phyloP scores from a whole-genome alignment of 345 rosid genomes.

The Syzygium aromaticum region DNA sequence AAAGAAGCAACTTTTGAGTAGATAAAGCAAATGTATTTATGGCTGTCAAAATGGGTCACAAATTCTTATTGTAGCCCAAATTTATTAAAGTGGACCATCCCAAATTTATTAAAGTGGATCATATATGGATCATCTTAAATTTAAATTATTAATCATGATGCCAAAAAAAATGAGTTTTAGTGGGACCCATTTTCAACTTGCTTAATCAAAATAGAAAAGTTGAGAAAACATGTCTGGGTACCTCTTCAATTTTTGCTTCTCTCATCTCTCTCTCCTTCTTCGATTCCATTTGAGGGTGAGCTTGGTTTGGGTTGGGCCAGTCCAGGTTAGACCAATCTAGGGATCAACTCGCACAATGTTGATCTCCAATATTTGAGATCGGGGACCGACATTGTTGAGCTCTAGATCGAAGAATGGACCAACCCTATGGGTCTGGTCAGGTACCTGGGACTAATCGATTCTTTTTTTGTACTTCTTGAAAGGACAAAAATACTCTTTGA shows the following conservation, averaged over 20 bases:
- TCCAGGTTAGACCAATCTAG: too few relatives aligned
- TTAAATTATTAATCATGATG: background rate
- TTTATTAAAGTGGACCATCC: background rate
- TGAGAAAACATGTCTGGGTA: background rate
- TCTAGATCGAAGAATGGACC: too few relatives aligned
- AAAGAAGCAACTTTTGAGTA: background rate
- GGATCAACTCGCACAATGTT: too few relatives aligned
- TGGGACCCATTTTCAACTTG: background rate
- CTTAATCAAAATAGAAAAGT: background rate
- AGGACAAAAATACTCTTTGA: too few relatives aligned
- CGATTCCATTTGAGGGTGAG: background rate
- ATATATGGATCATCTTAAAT: background rate
- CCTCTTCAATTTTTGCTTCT: background rate
- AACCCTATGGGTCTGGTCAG: too few relatives aligned
- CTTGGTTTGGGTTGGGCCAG: too few relatives aligned
- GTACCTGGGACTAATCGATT: too few relatives aligned
- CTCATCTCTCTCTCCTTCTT: background rate
- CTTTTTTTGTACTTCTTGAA: too few relatives aligned
- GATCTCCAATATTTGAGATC: too few relatives aligned
- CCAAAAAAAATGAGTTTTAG: background rate
- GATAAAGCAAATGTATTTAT: too few relatives aligned
- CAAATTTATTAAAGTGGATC: background rate
- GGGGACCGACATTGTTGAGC: too few relatives aligned
- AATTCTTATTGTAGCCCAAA: background rate
- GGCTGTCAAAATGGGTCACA: background rate